Evolutionary conservation across 495 filamentous ascomycete genomes (phyloP).

Genomic region (Lineolata rhizophorae): DNA sequence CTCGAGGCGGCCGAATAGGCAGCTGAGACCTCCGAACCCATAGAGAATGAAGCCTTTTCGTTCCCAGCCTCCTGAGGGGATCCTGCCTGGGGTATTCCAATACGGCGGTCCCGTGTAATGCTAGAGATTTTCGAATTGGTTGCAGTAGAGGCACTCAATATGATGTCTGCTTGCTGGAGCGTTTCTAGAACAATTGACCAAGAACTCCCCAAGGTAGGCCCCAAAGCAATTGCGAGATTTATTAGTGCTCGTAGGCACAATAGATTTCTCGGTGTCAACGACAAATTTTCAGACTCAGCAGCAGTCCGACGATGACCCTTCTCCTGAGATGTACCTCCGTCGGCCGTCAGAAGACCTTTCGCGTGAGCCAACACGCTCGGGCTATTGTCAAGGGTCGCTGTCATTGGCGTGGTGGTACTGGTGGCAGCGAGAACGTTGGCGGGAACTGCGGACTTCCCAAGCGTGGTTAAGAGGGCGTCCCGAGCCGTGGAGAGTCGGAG

Average conservation of each 20-base stretch:
- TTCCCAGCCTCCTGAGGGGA: neutral
- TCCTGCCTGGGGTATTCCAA: no score
- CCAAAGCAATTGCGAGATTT: constrained; percentile 85
- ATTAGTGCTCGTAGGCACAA: constrained; percentile 74
- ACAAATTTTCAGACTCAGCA: constrained; percentile 25
- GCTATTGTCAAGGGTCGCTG: constrained; percentile 23
- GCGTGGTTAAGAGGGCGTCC: constrained; percentile 83
- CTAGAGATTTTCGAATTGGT: no score
- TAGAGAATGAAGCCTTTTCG: constrained; percentile 30
- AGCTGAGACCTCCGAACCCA: constrained; percentile 53
- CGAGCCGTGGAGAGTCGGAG: constrained; percentile 64
- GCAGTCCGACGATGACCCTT: constrained; percentile 27
- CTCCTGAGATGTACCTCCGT: constrained; percentile 31
- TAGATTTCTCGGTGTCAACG: constrained; percentile 70
- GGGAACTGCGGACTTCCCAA: constrained; percentile 82
- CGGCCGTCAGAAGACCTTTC: constrained; percentile 41
- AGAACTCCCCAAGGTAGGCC: constrained; percentile 60
- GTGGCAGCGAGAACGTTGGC: constrained; percentile 46
- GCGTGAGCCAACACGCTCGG: constrained; percentile 35
- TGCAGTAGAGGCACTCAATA: constrained; percentile 38
- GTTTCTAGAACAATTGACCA: constrained; percentile 87
- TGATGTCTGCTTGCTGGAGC: constrained; percentile 70
- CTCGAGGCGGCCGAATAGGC: constrained; percentile 75
- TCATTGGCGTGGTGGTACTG: constrained; percentile 19
- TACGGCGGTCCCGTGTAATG: no score